Evolutionary conservation across 2,329 filamentous ascomycete species (phyloP), one percentile per base, ranked within the genome.

Genomic region (Xylariomycetidae sp.): DNA sequence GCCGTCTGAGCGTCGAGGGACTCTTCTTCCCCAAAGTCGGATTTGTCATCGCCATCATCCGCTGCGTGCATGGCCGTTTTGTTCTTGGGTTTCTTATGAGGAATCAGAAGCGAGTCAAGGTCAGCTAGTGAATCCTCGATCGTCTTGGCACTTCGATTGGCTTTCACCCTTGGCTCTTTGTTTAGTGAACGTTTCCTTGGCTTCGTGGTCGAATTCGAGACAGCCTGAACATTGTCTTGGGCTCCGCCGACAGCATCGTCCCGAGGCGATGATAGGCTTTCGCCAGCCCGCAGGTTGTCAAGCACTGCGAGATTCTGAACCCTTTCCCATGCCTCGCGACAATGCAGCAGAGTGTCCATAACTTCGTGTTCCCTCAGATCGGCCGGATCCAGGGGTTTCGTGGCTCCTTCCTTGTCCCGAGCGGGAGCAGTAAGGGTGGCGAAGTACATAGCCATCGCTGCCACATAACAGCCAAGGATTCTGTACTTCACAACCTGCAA

Each of bases 11-110:
- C 79, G 34, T 88, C 87, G 38, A 97, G 74, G 4, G 70, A 66
- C 12, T 86, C 82, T 57, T 95, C 88, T 52, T 98, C 92, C 49
- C 90, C 92, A 56, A 98, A 90, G 66, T 98, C 92, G 3, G 88
- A 94, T 50, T 86, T 76, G 41, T 83, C 77, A 32, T 75, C 74
- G n/a, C n/a, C n/a, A 16, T 63, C 44, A 13, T 36, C 40, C 14
- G 22, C 14, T 14, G 42, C 31, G 19, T 46, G 41, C 6, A 17
- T 14, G n/a, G 25, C 29, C 16, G 53, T 52, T 41, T 66, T 70
- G 44, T 66, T 69, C 54, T 70, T 74, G 38, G 62, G 58, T 42
- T 64, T 63, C 33, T 59, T 64, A 44, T 61, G 57, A 37, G 51
- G 64, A 35, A 63, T 66, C 37, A 78, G 64, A 16, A 92, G 66